Evolutionary conservation across 345 rosid genomes (phyloP).

Genomic region (Melaleuca alternifolia): DNA sequence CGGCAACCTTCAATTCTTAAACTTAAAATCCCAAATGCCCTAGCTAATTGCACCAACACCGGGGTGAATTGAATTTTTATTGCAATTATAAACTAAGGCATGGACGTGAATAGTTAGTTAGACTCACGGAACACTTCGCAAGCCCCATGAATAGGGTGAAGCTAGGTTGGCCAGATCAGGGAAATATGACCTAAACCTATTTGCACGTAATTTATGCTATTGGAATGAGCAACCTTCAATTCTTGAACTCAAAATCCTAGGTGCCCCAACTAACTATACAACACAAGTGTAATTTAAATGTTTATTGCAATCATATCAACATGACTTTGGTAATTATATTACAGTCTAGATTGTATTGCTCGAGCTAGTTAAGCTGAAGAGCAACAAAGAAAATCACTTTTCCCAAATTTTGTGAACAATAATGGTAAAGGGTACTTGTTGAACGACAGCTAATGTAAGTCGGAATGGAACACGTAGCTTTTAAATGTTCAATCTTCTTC

Average conservation of each 20-base stretch:
- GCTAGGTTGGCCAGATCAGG: not conserved
- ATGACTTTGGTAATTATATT: not conserved
- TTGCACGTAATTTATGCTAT: not conserved
- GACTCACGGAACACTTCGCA: not conserved
- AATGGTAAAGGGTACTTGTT: not conserved
- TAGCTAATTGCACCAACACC: not conserved
- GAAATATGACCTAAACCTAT: not conserved
- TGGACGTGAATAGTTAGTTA: not conserved
- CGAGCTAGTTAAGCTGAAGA: not conserved
- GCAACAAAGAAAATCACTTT: not conserved
- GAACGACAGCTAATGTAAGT: not conserved
- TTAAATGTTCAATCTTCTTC: not conserved
- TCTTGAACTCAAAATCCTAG: not conserved
- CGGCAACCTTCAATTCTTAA: not conserved
- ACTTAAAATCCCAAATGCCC: not conserved
- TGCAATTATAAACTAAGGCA: not conserved
- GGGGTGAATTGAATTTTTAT: not conserved
- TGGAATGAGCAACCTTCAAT: not conserved
- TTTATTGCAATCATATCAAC: not conserved
- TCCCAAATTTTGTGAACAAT: not conserved
- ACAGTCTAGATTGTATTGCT: not conserved
- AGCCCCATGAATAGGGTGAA: not conserved
- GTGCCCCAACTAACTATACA: not conserved
- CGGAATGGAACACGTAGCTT: not conserved
- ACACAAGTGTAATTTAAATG: not conserved